Conservation (phyloP, 2,329 filamentous ascomycete species). For the Aspergillus caelatus region DNA sequence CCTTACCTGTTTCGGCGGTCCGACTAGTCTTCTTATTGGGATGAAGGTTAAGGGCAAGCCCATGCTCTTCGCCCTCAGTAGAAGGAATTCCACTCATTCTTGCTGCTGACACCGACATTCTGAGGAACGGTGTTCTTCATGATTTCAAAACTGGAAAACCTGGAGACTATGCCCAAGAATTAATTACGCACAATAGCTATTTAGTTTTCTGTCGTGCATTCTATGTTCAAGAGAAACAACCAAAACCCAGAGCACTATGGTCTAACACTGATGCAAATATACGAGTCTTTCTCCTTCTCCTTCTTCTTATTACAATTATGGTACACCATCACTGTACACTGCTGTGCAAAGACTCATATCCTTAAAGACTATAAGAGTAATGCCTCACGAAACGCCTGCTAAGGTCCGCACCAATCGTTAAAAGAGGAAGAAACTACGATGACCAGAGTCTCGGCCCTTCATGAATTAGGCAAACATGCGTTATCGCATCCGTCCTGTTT, state of each 20-base stretch:
- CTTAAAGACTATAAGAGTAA: neutral
- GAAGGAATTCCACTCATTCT: neutral
- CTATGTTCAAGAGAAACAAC: neutral
- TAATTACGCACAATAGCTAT: neutral
- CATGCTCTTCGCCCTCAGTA: neutral
- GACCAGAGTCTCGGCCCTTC: neutral
- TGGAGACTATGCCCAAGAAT: neutral
- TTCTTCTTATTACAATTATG: neutral
- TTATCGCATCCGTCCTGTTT: conserved; percentile 15
- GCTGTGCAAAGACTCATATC: neutral
- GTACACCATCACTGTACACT: neutral
- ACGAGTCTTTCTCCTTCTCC: neutral
- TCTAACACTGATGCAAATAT: neutral
- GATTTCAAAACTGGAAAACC: neutral
- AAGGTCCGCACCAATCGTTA: neutral
- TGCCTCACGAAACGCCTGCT: neutral
- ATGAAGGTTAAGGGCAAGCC: neutral
- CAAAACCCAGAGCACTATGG: neutral
- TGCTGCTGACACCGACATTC: neutral
- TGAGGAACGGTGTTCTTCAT: neutral
- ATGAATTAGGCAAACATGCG: neutral
- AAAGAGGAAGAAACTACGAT: neutral
- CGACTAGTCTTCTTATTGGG: neutral
- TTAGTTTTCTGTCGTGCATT: neutral
- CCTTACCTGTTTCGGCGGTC: neutral